These are phyloP conservation scores for Phellopilus nigrolimitatus DNA, from an alignment of 1,284 basidiomycete genomes.

Conservation along the genomic window DNA sequence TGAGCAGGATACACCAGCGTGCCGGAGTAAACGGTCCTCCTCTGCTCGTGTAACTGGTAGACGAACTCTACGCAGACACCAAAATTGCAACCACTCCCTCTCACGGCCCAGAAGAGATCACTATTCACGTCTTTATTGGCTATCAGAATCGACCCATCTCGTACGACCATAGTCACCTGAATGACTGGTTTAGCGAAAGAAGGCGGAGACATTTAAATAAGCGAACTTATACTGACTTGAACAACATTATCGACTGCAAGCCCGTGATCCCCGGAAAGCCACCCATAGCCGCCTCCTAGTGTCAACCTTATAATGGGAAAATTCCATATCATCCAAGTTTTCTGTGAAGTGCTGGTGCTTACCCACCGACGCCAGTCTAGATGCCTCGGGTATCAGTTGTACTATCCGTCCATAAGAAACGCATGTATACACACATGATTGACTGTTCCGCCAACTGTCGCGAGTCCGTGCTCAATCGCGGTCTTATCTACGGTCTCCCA, in stretches of 20 bases:
- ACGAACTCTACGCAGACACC: conserved; percentile 56
- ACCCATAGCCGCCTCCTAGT: conserved; percentile 59
- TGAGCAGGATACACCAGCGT: conserved; percentile 32
- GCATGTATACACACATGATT: conserved; percentile 41
- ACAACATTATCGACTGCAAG: conserved; percentile 52
- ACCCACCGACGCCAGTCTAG: conserved; percentile 54
- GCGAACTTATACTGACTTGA: conserved; percentile 29
- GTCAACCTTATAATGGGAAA: conserved; percentile 37
- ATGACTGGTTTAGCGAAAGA: background rate
- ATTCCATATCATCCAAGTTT: conserved; percentile 3
- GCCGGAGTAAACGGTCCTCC: conserved; percentile 39
- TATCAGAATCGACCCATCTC: conserved; percentile 41
- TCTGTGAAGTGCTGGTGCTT: too few species aligned
- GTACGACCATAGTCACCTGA: conserved; percentile 49
- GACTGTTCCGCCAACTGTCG: conserved; percentile 49
- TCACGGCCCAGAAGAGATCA: conserved; percentile 55
- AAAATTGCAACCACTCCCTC: conserved; percentile 56
- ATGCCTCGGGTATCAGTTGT: background rate
- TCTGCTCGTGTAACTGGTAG: conserved; percentile 43
- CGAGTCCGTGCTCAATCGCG: conserved; percentile 44
- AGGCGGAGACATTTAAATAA: background rate
- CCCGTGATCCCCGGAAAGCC: conserved; percentile 45
- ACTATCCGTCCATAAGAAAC: conserved; percentile 10
- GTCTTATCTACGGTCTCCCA: conserved; percentile 49
- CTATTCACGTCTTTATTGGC: conserved; percentile 40